Evolutionary conservation across 2,329 filamentous ascomycete genomes (phyloP), one percentile per base, ranked within the genome.

Genomic region (Sporothrix globosa): DNA sequence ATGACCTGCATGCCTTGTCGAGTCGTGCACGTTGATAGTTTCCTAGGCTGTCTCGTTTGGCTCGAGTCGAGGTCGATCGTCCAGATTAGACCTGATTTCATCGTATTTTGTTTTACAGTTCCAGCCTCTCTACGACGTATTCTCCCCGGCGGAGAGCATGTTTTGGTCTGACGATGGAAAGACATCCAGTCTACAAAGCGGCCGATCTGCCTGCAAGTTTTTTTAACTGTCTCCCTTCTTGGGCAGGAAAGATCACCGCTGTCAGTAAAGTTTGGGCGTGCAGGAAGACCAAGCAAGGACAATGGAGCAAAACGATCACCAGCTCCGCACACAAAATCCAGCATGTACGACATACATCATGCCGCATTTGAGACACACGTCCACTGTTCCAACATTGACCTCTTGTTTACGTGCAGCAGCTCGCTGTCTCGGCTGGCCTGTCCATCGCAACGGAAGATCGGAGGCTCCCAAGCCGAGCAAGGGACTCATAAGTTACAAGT

Each of bases 331-430:
- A 44, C 24, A 56, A 10, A 56, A 56, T 34, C 34, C 34, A 34
- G 5, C 34, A 6, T 5, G 41, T 44, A 44, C 41, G n/a, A 11
- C 56, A 61, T 44, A 11, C 56, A 61, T 24, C 56, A 19, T 19
- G 34, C 34, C 34, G 56, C 56, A 44, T 61, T n/a, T 61, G 56
- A 61, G 56, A 61, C 56, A 61, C 34, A 7, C 56, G 7, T 58
- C 19, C 1, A 10, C 53, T 34, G 14, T 56, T 63, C 21, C 58
- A 63, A 46, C 39, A 13, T 63, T 13, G 21, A 27, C 39, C 41
- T 63, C 5, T 46, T 46, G 58, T 63, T 63, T 46, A 46, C 58
- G 39, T 63, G 39, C 39, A 63, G 39, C 24, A 63, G 58, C 19
- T 44, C 14, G 2, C n/a, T 46, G 39, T 63, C 21, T 63, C 39